phyloP scores from a whole-genome alignment of 768 basidiomycete genomes.

The Suillus lakei region DNA sequence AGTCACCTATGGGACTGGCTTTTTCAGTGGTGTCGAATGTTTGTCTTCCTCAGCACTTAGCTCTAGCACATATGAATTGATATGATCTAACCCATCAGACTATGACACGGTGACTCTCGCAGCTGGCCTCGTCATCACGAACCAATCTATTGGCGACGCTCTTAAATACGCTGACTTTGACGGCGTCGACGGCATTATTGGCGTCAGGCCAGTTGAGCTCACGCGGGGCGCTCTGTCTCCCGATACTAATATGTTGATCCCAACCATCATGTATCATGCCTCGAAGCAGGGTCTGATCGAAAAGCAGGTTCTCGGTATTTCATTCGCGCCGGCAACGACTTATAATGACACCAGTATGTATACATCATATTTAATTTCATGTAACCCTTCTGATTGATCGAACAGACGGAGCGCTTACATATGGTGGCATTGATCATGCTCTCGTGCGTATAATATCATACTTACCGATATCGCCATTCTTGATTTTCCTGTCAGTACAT shows the following conservation, averaged over 20 bases:
- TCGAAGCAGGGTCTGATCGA: constrained; percentile 23
- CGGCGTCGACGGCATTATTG: constrained; percentile 32
- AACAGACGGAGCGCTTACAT: constrained; percentile 31
- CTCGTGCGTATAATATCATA: constrained; percentile 17
- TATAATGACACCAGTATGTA: constrained; percentile 21
- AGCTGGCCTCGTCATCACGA: constrained; percentile 25
- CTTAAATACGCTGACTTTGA: constrained; percentile 16
- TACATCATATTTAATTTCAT: too few species aligned
- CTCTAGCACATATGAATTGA: not conserved
- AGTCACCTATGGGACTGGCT: constrained; percentile 15
- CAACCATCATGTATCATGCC: constrained; percentile 33
- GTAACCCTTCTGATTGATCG: not conserved
- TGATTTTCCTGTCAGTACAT: constrained; percentile 19
- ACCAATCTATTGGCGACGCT: constrained; percentile 36
- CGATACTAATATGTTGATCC: constrained; percentile 15
- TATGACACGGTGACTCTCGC: constrained; percentile 32
- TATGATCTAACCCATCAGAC: constrained; percentile 15
- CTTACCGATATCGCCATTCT: not conserved
- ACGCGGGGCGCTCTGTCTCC: constrained; percentile 15
- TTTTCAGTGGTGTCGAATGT: constrained; percentile 42
- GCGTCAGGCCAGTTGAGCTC: constrained; percentile 29
- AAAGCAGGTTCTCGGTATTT: constrained; percentile 23
- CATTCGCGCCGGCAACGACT: constrained; percentile 26
- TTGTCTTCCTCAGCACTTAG: not conserved
- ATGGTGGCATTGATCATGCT: constrained; percentile 25